phyloP scores from a whole-genome alignment of 306 rosid genomes.

The Oemleria cerasiformis region DNA sequence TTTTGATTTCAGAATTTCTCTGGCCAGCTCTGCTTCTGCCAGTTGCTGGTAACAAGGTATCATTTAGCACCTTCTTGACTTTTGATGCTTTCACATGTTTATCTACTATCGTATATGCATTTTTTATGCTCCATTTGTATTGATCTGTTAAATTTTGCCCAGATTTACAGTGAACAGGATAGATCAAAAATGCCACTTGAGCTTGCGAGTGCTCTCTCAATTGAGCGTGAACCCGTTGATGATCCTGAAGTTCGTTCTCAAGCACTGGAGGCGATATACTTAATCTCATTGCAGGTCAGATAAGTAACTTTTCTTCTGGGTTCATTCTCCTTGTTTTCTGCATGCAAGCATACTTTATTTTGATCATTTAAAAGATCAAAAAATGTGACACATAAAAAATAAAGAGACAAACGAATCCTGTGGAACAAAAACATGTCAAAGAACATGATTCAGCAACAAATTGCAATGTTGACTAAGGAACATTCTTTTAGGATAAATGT shows the following conservation, averaged over 20 bases:
- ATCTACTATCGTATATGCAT: not conserved
- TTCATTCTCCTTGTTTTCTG: not conserved
- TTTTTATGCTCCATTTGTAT: conserved; percentile 18
- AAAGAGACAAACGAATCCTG: not conserved
- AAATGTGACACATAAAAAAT: not conserved
- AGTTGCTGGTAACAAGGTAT: conserved; percentile 89
- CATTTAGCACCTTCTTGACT: not conserved
- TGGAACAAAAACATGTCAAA: not conserved
- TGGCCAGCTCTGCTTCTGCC: conserved; percentile 98
- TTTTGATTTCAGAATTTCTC: conserved; percentile 87
- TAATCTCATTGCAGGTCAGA: conserved; percentile 73
- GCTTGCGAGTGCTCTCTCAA: conserved; percentile 79
- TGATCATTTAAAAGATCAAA: not conserved
- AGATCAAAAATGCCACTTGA: conserved; percentile 91
- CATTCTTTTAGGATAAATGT: not conserved
- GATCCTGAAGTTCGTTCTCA: conserved; percentile 83
- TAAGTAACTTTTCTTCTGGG: not conserved
- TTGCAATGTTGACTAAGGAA: not conserved
- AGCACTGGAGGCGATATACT: conserved; percentile 83
- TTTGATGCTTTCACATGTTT: not conserved
- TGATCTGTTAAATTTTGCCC: conserved; percentile 24
- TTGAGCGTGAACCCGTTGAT: conserved; percentile 74
- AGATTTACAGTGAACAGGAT: conserved; percentile 77
- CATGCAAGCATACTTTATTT: not conserved
- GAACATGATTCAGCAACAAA: not conserved